Conservation (phyloP, 352 stramenopile species). For the Phytophthora capsici region DNA sequence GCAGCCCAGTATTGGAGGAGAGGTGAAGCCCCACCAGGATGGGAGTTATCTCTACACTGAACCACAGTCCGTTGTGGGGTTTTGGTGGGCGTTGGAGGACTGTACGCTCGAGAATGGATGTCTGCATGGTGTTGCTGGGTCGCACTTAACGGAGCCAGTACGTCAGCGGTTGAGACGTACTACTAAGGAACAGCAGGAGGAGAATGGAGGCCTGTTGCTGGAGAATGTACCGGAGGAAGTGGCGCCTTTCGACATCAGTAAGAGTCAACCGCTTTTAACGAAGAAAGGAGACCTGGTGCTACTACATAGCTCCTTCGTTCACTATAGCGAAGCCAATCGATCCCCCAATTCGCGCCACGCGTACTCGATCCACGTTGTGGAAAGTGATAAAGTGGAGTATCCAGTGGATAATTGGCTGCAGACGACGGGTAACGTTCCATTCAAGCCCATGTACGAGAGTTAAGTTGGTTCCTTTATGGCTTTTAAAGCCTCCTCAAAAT, state of each 20-base stretch:
- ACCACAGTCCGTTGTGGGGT: constrained; percentile 94
- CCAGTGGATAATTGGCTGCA: constrained; percentile 95
- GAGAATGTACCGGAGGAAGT: constrained; percentile 63
- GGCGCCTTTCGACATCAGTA: constrained; percentile 63
- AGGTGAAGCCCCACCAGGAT: constrained; percentile 96
- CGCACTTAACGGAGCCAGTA: constrained; percentile 87
- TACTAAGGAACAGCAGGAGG: constrained; percentile 48
- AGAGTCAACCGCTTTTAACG: constrained; percentile 75
- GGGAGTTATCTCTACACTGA: constrained; percentile 96
- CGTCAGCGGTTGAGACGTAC: constrained; percentile 86
- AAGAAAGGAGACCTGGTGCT: constrained; percentile 95
- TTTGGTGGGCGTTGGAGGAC: constrained; percentile 97
- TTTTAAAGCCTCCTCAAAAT: too few relatives aligned
- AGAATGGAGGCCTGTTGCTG: constrained; percentile 53
- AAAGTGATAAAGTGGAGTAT: constrained; percentile 89
- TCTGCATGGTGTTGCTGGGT: constrained; percentile 92
- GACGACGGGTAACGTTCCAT: constrained; percentile 73
- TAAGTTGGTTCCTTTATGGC: constrained; percentile 9
- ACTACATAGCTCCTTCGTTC: constrained; percentile 94
- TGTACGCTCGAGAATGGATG: constrained; percentile 95
- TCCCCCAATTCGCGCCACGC: constrained; percentile 91
- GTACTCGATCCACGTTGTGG: constrained; percentile 96
- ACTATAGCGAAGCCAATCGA: constrained; percentile 95
- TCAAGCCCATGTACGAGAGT: constrained; percentile 68
- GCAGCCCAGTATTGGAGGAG: constrained; percentile 92